Percentiles rank a stretch among this genome's conserved stretches.
These are phyloP conservation scores for Jimgerdemannia flammicorona DNA, from an alignment of 192 early-diverging fungal genomes.

Conservation along the genomic window DNA sequence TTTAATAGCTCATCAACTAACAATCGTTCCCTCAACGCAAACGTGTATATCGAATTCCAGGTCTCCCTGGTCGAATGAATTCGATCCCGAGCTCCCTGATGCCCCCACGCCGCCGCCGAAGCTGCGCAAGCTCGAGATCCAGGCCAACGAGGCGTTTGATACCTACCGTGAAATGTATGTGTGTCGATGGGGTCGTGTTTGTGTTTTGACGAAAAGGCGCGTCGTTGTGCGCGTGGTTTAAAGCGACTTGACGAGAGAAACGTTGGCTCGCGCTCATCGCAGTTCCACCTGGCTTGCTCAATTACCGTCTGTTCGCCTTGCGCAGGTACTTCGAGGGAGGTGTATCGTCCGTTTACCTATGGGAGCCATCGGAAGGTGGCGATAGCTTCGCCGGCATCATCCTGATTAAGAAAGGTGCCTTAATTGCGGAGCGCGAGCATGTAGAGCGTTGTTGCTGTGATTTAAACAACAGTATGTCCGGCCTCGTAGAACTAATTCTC, in stretches of 20 bases:
- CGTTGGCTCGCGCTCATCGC: not conserved
- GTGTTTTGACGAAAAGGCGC: not conserved
- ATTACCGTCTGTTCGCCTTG: conserved; percentile 4
- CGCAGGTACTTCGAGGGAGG: conserved; percentile 87
- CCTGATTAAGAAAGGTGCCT: conserved; percentile 91
- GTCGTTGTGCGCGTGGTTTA: not conserved
- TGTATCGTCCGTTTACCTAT: conserved; percentile 95
- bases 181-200: not conserved
- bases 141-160: conserved; percentile 94
- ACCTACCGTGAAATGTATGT: conserved; percentile 92
- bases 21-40: not conserved
- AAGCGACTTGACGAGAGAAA: not conserved
- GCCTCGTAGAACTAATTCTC: not conserved
- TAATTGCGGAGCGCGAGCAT: not conserved
- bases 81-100: conserved; percentile 81
- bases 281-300: not conserved
- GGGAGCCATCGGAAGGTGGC: conserved; percentile 71
- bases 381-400: conserved; percentile 92
- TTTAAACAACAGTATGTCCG: too few species aligned
- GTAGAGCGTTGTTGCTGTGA: not conserved
- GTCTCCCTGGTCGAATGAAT: conserved; percentile 97
- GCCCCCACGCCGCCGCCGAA: conserved; percentile 72
- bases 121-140: conserved; percentile 84
- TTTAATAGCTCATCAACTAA: not conserved
- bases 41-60: conserved; percentile 32